These are phyloP conservation scores for Tolypocladium ovalisporum DNA, from an alignment of 2,329 filamentous ascomycete species.

Conservation along the genomic window DNA sequence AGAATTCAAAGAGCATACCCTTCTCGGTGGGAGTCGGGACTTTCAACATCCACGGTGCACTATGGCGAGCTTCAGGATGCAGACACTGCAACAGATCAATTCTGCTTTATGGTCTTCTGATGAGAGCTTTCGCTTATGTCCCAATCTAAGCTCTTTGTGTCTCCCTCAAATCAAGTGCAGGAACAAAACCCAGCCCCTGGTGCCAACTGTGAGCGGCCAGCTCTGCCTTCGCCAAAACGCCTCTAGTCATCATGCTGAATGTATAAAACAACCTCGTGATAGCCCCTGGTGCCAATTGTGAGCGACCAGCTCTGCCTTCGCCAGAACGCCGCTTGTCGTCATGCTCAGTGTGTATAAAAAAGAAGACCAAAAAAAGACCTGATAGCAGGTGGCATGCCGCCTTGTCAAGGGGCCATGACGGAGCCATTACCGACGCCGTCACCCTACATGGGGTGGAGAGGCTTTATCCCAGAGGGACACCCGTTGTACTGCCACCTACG, in stretches of 20 bases:
- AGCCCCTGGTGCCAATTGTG: conserved; percentile 14
- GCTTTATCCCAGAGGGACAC: too few relatives aligned
- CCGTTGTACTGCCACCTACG: conserved; percentile 7
- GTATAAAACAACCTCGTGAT: too few relatives aligned
- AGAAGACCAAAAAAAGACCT: too few relatives aligned
- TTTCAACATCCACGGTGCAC: background rate
- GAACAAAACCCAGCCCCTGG: conserved; percentile 14
- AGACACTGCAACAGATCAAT: background rate
- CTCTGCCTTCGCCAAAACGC: background rate
- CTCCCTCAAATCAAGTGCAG: background rate
- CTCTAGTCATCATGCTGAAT: too few relatives aligned
- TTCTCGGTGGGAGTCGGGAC: background rate
- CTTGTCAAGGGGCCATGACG: background rate
- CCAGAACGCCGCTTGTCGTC: background rate
- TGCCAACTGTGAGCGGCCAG: background rate
- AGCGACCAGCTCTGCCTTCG: background rate
- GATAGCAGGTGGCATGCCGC: too few relatives aligned
- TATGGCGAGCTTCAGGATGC: background rate
- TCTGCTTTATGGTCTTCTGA: too few relatives aligned
- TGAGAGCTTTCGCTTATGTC: background rate
- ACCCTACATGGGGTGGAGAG: background rate
- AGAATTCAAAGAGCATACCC: background rate
- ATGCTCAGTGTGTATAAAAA: background rate
- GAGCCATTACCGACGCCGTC: background rate
- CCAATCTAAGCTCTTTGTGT: background rate